Evolutionary conservation across 148 eudicot genomes (phyloP), one percentile per base, ranked within the genome.

Genomic region (Camellia japonica): DNA sequence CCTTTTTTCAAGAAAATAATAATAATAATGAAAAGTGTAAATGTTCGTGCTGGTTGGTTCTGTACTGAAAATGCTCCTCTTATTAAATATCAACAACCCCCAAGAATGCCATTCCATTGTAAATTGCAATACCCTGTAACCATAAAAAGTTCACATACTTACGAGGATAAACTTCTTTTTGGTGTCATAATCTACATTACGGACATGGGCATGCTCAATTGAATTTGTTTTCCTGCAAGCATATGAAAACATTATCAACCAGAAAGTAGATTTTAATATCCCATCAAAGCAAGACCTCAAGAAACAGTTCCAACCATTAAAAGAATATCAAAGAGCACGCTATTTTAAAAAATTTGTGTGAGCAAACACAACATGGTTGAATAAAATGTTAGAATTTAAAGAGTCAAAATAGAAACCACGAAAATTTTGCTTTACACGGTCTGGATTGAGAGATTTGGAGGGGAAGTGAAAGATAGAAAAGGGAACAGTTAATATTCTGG

Each of bases 181-280:
- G 81, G 86, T 78, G 86, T 94, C 89, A 85, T 87, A 97, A 78
- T 97, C 99, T 46, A 94, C 80, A 82, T 82, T 86, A 59, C 94
- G 91, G 67, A 91, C 90, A 87, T 94, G 94, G 18, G 93, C 91
- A 81, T 87, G 94, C 83, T 94, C 98, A 82, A 94, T 87, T 80
- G 99, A 86, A 87, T 82, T 90, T 75, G 91, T 84, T 86, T 91
- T 91, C 89, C 99, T 97, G 97, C 81, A 90, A 84, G 79, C 74
- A 78, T 58, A 30, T 30, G 38, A 30, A 30, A 44, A 78, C 56
- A 66, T 71, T 78, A 55, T 80, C 46, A 76, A 44, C 59, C 51
- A 83, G 38, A 30, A 30, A 43, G 70, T n/a, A 82, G 83, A 81
- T 30, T 42, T 49, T 16, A 62, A 81, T 52, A 73, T n/a, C 76